These are phyloP conservation scores for Cyberlindnera mrakii DNA, from an alignment of 805 yeast species.

Conservation along the genomic window DNA sequence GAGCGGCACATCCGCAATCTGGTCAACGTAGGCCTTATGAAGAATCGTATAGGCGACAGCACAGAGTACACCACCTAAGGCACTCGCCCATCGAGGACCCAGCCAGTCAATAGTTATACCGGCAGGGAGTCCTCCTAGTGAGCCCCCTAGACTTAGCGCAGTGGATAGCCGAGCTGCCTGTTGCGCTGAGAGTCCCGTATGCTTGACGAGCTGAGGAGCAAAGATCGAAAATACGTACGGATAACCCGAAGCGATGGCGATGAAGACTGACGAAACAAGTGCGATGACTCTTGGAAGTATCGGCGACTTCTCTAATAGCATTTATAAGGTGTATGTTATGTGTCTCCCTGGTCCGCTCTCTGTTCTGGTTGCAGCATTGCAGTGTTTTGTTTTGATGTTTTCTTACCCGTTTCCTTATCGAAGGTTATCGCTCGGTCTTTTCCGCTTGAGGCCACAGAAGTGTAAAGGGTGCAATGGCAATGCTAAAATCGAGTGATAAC, in stretches of 20 bases:
- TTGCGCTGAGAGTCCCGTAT: conserved; percentile 50
- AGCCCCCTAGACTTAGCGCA: conserved; percentile 56
- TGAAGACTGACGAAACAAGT: conserved; percentile 28
- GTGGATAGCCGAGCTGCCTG: conserved; percentile 62
- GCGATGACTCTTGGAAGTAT: conserved; percentile 6
- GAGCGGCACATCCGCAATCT: conserved; percentile 32
- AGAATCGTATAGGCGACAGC: conserved; percentile 50
- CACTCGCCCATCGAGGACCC: conserved; percentile 50
- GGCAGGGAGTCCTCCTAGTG: conserved; percentile 65
- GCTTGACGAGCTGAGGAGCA: conserved; percentile 61
- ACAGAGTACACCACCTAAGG: conserved; percentile 49
- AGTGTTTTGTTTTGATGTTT: neutral
- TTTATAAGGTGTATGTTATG: too few relatives aligned
- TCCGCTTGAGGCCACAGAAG: too few relatives aligned
- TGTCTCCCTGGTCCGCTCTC: too few relatives aligned
- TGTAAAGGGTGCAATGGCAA: too few relatives aligned
- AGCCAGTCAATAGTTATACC: conserved; percentile 59
- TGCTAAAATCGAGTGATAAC: too few relatives aligned
- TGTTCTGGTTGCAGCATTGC: neutral
- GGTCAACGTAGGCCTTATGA: conserved; percentile 38
- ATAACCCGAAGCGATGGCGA: conserved; percentile 67
- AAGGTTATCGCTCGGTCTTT: neutral
- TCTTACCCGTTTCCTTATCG: neutral
- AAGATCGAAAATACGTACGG: conserved; percentile 72
- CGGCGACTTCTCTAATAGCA: conserved; percentile 2